Base-by-base conservation (phyloP, 2,329 filamentous ascomycete genomes). In the Sarocladium oryzae region DNA sequence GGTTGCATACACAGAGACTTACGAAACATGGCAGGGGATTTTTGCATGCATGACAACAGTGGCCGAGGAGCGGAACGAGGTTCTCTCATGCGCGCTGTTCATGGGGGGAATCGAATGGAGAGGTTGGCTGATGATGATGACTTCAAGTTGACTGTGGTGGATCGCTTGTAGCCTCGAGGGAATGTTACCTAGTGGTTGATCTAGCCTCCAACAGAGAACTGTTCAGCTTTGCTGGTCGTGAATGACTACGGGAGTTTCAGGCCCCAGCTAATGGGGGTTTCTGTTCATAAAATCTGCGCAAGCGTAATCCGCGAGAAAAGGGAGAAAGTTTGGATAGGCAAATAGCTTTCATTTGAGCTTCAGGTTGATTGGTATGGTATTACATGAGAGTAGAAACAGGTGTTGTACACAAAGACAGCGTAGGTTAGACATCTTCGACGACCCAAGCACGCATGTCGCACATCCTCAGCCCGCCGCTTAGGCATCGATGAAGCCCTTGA, bases 401-500 rank as follows among this genome's bases (percentile, higher is more conserved):
- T 48, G 16, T 48, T 48, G 21, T 48, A 48, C 43, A 48, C 28
- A 33, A 48, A 32, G 28, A 33, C 18, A 4, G 28, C 24, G 43
- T 20, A 15, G 10, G 9, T 48, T 20, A 20, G 23, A 40, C 36
- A 21, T 4, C 6, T 40, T 7, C 6, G 10, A 16, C 13, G 8
- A 11, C 13, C 21, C 24, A 26, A n/a, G 26, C 21, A 43, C 40
- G 40, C 23, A 43, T 28, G 21, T 18, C 10, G n/a, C 4, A 8
- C 10, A n/a, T 3, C 21, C 13, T 26, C 21, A 15, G 21, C 40
- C 40, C 11, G n/a, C n/a, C 21, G 32, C 52, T 68, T 75, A 89
- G 55, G 83, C 84, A 66, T 88, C 85, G 58, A 96, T 76, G 65
- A 97, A 96, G 56, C 72, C 75, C 82, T 92, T 93, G 70, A 96